Evolutionary conservation across 441 rosid genomes (phyloP), one percentile per base, ranked within the genome.

Genomic region (Pelargonium australe): DNA sequence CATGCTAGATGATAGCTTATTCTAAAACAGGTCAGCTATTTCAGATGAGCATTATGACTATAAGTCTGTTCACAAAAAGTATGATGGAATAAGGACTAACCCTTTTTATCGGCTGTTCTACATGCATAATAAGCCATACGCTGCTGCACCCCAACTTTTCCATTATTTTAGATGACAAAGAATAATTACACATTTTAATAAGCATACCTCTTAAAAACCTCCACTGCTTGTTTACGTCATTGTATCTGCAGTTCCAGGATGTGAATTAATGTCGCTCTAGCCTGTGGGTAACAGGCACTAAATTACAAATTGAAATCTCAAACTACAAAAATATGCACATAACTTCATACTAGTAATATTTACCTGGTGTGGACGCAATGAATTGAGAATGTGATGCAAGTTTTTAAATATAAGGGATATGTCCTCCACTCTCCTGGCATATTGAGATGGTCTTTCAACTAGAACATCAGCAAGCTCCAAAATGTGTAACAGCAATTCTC

Each of bases 381-480:
- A 94, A 82, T 94, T 94, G 58, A 94, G 95, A 76, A 94, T 89
- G 79, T 94, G 96, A 80, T 94, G 97, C 83, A 89, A 80, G 70
- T 94, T 94, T 86, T 89, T 91, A 77, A 89, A 94, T 65, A 94
- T 83, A 3, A 93, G 88, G 63, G 97, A 94, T 43, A 94, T 86
- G 12, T 91, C 96, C 78, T 91, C 97, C 60, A 89, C 93, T 75
- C 94, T 84, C 83, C 96, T 86, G 3, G 97, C 99, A 69, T 91
- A 94, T 69, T 91, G 96, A 61, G 99, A 91, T 11, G 97, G 97
- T 61, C 97, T 88, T 73, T 91, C 99, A 70, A 94, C 92, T 77
- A 89, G 97, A 74, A 88, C 91, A 82, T 94, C 99, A 65, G 96
- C 89, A 67, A 94, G 95, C 79, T 89, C 96, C 82, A 94, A 70